Base-by-base conservation (phyloP, 805 yeast species). In the Nakazawaea peltata region DNA sequence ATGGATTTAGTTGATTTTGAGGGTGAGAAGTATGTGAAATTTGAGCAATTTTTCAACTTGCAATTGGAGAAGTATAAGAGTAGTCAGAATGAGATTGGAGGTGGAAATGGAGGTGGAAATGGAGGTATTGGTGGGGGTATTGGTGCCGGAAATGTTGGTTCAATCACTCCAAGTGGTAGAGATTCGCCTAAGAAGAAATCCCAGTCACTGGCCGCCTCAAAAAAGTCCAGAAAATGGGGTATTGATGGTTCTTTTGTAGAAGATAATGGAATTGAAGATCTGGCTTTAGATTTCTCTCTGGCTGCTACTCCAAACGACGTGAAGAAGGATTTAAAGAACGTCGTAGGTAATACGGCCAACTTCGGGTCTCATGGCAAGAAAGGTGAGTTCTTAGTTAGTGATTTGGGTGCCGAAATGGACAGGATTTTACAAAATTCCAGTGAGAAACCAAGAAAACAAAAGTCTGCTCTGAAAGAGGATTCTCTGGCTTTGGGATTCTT, bases 361-460 rank as follows among this genome's bases (percentile, higher is more conserved):
- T 68, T 65, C 45, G 78, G 78, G 11, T 40, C 57, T 4, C 52
- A 57, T 32, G 59, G 64, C 21, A 57, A 59, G 36, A 45, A 62
- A 2, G 88, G 87, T 4, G 74, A 72, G n/a, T 80, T 81, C 48
- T 52, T 81, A 27, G 75, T 81, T 10, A 74, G 65, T 36, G 86
- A 80, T 44, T 63, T 81, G 23, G 74, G 75, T 29, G 67, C 61
- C 29, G 76, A 72, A 39, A 65, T 71, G 43, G 56, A 65, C 19
- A 52, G 54, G n/a, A 57, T 68, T 18, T 46, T 73, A 14, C 36
- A 45, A 19, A 52, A 45, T 9, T 15, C 37, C 11, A 19, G 37
- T 5, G 31, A 47, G 11, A 32, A 39, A 15, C 19, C 19, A 5
- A 28, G 28, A 19, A 29, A 26, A 30, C 12, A 15, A 4, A 4